These are phyloP conservation scores for Insectozyma bohioensis DNA, from an alignment of 1,139 yeast species.

Conservation along the genomic window DNA sequence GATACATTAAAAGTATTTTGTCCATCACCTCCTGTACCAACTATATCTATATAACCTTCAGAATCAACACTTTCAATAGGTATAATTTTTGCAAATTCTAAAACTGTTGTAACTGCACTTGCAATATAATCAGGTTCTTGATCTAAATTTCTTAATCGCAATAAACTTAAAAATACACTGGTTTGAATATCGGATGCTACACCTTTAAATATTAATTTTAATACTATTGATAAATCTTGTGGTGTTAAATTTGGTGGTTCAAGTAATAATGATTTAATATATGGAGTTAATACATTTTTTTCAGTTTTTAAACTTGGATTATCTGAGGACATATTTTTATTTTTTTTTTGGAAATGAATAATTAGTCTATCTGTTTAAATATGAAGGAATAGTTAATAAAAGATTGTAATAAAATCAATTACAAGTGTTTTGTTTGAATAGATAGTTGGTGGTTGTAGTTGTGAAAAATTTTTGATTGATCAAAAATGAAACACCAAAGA, in stretches of 20 bases:
- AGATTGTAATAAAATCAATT: too few relatives aligned
- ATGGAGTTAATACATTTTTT: slow-evolving; percentile 53
- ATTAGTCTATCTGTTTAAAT: too few relatives aligned
- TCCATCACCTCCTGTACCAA: slow-evolving; percentile 98
- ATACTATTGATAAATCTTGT: slow-evolving; percentile 57
- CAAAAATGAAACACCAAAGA: too few relatives aligned
- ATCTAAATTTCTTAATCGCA: slow-evolving; percentile 75
- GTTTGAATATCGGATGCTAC: slow-evolving; percentile 67
- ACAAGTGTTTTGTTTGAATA: too few relatives aligned
- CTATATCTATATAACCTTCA: slow-evolving; percentile 77
- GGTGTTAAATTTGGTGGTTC: slow-evolving; percentile 63
- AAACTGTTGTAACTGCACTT: slow-evolving; percentile 73
- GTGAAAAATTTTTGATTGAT: too few relatives aligned
- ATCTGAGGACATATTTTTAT: background rate
- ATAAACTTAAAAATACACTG: slow-evolving; percentile 75
- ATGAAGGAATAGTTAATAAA: too few relatives aligned
- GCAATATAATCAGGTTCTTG: slow-evolving; percentile 80
- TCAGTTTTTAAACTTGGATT: slow-evolving; percentile 3
- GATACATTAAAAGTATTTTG: slow-evolving; percentile 96
- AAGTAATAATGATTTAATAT: slow-evolving; percentile 57
- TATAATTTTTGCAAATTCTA: slow-evolving; percentile 60
- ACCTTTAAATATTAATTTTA: slow-evolving; percentile 59
- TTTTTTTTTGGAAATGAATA: background rate
- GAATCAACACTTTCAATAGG: slow-evolving; percentile 39
- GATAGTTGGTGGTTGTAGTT: too few relatives aligned